Evolutionary conservation across 306 rosid genomes (phyloP).

Genomic region (Corylus avellana): DNA sequence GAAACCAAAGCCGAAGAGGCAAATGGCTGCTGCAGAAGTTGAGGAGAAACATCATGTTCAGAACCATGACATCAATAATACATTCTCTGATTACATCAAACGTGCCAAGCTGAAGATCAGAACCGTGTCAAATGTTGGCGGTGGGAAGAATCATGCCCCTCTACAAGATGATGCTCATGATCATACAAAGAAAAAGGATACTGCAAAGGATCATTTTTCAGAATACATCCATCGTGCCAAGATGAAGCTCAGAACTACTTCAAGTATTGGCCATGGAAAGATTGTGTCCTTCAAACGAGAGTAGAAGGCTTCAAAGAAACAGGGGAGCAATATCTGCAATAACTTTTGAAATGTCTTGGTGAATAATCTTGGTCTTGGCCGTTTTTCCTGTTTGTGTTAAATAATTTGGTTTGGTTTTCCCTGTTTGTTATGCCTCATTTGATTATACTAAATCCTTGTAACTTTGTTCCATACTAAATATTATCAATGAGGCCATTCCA

Average conservation of each 20-base stretch:
- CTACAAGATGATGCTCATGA: constrained; percentile 22
- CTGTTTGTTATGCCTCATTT: not conserved
- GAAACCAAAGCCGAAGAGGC: not conserved
- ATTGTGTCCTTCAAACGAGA: constrained; percentile 37
- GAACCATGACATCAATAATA: constrained; percentile 33
- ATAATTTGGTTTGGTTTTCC: constrained; percentile 1
- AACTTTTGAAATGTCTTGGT: no score
- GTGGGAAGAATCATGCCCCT: constrained; percentile 20
- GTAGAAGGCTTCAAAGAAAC: constrained; percentile 4
- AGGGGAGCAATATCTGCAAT: not conserved
- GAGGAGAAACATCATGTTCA: not conserved
- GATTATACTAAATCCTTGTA: not conserved
- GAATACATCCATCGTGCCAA: constrained; percentile 45
- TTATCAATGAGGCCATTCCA: not conserved
- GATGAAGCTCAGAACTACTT: constrained; percentile 46
- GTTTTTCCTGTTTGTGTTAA: not conserved
- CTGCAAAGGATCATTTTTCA: constrained; percentile 36
- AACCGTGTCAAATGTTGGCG: constrained; percentile 32
- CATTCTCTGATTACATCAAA: constrained; percentile 41
- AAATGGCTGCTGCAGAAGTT: not conserved
- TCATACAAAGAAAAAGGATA: constrained; percentile 25
- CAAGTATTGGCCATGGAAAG: constrained; percentile 30
- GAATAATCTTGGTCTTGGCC: no score
- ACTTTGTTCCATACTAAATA: not conserved
- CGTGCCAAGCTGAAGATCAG: constrained; percentile 35